Evolutionary conservation across 345 rosid genomes (phyloP).

Genomic region (Salix exigua): DNA sequence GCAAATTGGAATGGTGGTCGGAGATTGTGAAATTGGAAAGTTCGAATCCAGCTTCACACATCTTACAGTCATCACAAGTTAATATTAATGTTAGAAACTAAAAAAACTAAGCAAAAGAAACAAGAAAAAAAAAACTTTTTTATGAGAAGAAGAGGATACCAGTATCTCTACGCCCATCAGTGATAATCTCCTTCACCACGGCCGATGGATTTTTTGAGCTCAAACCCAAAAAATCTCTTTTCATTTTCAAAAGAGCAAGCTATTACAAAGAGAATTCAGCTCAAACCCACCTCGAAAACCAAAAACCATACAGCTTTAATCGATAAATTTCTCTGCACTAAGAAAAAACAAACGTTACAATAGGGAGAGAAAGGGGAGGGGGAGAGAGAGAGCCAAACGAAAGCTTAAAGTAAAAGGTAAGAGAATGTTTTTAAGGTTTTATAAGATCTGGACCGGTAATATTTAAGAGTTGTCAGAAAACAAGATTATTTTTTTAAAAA

Average conservation of each 20-base stretch:
- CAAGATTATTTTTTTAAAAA: too few species aligned
- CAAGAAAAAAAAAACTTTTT: too few species aligned
- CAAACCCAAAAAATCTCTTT: constrained; percentile 82
- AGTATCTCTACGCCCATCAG: constrained; percentile 37
- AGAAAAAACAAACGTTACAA: neutral
- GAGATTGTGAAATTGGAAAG: too few species aligned
- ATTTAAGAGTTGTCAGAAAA: neutral
- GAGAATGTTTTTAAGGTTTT: neutral
- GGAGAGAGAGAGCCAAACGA: neutral
- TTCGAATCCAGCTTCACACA: too few species aligned
- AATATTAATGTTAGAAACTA: neutral
- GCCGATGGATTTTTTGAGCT: constrained; percentile 37
- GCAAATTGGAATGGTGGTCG: too few species aligned
- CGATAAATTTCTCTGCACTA: constrained; percentile 18
- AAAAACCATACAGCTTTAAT: constrained; percentile 8
- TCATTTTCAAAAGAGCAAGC: constrained; percentile 38
- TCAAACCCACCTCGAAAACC: constrained; percentile 15
- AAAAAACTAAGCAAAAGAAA: neutral
- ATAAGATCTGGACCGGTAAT: constrained; percentile 33
- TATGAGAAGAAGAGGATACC: constrained; percentile 24
- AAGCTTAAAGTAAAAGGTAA: constrained; percentile 15
- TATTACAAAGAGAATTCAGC: constrained; percentile 11
- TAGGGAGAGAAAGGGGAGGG: neutral
- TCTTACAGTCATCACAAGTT: neutral
- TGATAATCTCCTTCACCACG: constrained; percentile 43